phyloP scores from a whole-genome alignment of 495 filamentous ascomycete species.

The Chaetomium cochliodes region DNA sequence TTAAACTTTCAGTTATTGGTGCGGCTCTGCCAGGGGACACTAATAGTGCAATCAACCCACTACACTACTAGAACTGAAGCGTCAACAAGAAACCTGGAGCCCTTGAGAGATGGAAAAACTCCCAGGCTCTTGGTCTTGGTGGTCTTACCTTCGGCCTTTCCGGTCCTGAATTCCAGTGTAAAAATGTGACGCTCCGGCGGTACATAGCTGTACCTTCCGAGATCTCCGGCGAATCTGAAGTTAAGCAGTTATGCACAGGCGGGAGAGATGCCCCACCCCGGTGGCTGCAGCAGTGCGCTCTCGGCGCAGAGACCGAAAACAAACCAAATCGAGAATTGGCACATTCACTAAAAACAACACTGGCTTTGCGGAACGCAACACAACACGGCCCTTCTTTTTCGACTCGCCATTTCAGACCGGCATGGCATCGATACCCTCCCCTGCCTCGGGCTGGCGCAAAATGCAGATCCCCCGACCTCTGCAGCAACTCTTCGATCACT shows the following conservation, averaged over 20 bases:
- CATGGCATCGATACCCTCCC: constrained; percentile 17
- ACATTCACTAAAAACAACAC: not conserved
- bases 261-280: constrained; percentile 4
- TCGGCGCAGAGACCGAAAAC: constrained; percentile 1
- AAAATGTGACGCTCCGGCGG: not conserved
- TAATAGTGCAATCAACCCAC: not conserved
- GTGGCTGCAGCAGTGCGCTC: constrained; percentile 3
- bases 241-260: constrained; percentile 21
- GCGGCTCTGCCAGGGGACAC: not conserved
- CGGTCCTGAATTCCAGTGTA: not conserved
- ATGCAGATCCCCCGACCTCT: constrained; percentile 73
- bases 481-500: constrained; percentile 77
- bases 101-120: not conserved
- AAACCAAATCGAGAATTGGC: not conserved
- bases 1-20: not conserved
- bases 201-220: constrained; percentile 18
- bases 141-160: not conserved
- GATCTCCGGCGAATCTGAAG: constrained; percentile 19
- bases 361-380: constrained; percentile 10
- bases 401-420: not conserved
- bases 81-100: not conserved
- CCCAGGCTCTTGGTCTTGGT: not conserved
- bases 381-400: not conserved
- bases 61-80: not conserved
- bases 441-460: constrained; percentile 23